Evolutionary conservation across 768 basidiomycete genomes (phyloP).

Genomic region (Mycena galericulata): DNA sequence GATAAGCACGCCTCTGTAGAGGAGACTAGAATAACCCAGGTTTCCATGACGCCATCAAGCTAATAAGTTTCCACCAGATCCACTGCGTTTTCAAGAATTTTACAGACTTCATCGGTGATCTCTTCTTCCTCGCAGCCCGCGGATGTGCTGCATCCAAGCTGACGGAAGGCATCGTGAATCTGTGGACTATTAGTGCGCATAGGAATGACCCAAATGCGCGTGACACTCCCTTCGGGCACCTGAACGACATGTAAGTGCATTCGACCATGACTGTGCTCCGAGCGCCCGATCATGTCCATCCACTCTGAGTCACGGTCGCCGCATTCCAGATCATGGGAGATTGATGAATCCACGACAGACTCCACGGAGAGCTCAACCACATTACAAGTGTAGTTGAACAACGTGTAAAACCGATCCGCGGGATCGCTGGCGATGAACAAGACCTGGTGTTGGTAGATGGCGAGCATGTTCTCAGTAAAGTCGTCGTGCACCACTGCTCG

Average conservation of each 20-base stretch:
- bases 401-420: neutral
- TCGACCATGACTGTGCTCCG: neutral
- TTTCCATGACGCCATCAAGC: neutral
- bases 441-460: neutral
- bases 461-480: neutral
- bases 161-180: neutral
- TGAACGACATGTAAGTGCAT: constrained; percentile 7
- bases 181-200: neutral
- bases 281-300: neutral
- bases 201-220: neutral
- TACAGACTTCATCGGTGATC: neutral
- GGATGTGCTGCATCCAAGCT: neutral
- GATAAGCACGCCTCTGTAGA: too few relatives aligned
- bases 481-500: neutral
- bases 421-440: neutral
- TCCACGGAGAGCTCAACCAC: neutral
- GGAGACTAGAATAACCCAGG: too few relatives aligned
- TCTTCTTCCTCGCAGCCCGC: neutral
- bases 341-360: neutral
- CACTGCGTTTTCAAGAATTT: neutral
- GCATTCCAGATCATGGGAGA: neutral
- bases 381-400: neutral
- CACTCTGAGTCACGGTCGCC: neutral
- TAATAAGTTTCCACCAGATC: constrained; percentile 11
- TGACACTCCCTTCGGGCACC: neutral